phyloP scores from a whole-genome alignment of 2,329 filamentous ascomycete species.

The Xylaria sp. region DNA sequence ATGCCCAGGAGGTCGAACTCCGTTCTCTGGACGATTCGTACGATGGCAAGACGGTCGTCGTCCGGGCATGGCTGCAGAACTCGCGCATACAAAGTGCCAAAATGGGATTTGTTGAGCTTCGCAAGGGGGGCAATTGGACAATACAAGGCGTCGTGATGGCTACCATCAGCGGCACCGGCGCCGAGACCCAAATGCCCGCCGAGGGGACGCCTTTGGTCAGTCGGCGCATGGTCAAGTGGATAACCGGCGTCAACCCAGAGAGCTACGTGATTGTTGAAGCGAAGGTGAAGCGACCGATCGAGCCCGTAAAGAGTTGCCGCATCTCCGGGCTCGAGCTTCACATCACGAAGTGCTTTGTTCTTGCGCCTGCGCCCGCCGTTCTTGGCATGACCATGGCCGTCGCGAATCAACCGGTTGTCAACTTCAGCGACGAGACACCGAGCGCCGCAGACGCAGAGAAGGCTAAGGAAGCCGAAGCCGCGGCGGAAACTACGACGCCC shows the following conservation, averaged over 20 bases:
- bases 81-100: constrained; percentile 88
- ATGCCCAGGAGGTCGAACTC: constrained; percentile 55
- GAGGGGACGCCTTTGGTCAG: neutral
- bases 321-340: constrained; percentile 87
- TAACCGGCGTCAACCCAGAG: constrained; percentile 74
- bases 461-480: constrained; percentile 52
- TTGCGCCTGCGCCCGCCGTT: constrained; percentile 70
- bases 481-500: constrained; percentile 53
- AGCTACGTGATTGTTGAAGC: constrained; percentile 86
- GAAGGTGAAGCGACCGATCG: constrained; percentile 80
- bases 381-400: constrained; percentile 67
- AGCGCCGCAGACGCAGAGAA: constrained; percentile 24
- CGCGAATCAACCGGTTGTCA: constrained; percentile 65
- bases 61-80: constrained; percentile 84
- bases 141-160: constrained; percentile 84
- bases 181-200: constrained; percentile 13
- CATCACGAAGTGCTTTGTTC: constrained; percentile 83
- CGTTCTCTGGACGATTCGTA: constrained; percentile 71
- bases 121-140: constrained; percentile 77
- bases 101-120: constrained; percentile 88
- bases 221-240: constrained; percentile 14
- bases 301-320: constrained; percentile 87
- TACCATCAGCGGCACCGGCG: constrained; percentile 65
- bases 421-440: constrained; percentile 65
- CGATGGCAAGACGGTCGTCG: constrained; percentile 68